Conservation (phyloP, 129 eudicot species). For the Arctium lappa region DNA sequence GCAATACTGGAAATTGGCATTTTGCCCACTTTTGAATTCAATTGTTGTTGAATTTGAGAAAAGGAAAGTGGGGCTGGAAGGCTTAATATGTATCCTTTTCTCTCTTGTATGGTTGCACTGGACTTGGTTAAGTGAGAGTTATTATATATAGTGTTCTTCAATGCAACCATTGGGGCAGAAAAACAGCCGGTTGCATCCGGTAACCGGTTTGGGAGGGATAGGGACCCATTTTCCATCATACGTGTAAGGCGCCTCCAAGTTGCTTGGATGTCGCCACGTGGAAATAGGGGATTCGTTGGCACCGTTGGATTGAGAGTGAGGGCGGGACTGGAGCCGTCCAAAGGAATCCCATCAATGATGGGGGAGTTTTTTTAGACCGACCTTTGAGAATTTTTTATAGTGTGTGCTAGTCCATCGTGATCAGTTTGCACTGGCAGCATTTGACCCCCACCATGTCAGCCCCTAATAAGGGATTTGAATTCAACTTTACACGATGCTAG, state of each 20-base stretch:
- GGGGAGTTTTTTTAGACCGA: conserved; percentile 11
- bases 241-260: conserved; percentile 45
- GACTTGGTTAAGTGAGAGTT: conserved; percentile 20
- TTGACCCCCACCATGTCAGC: conserved; percentile 2
- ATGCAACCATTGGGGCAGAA: background rate
- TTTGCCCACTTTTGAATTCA: background rate
- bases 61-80: background rate
- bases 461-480: background rate
- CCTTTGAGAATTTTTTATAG: conserved; percentile 12
- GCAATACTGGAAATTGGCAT: conserved; percentile 57
- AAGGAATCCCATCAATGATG: conserved; percentile 19
- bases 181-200: conserved; percentile 30
- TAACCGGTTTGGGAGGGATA: conserved; percentile 7
- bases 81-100: background rate
- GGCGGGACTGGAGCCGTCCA: conserved; percentile 17
- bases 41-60: background rate
- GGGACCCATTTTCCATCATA: conserved; percentile 22
- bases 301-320: conserved; percentile 23
- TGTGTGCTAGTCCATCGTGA: conserved; percentile 4
- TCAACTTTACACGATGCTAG: no score
- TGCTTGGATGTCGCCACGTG: conserved; percentile 44
- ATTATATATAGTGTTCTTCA: conserved; percentile 21
- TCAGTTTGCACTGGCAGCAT: conserved; percentile 11
- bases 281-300: background rate
- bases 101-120: background rate